Evolutionary conservation across 2,329 filamentous ascomycete genomes (phyloP).

Genomic region (Eurotiales sp.): DNA sequence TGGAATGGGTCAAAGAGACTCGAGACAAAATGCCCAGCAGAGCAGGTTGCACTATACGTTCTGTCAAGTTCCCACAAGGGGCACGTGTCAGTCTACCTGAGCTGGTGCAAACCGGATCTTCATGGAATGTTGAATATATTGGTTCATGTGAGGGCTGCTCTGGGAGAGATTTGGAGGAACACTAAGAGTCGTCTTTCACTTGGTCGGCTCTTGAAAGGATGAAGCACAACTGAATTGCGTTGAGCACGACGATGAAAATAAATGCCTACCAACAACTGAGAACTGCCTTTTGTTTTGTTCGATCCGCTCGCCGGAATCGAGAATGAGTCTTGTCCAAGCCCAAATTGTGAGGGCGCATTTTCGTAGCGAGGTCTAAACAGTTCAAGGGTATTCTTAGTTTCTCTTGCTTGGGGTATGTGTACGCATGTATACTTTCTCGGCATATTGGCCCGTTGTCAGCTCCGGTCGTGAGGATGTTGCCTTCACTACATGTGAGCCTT

Average conservation of each 20-base stretch:
- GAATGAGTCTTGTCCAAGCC: slow-evolving; percentile 20
- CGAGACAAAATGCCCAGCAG: slow-evolving; percentile 38
- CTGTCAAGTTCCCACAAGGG: slow-evolving; percentile 35
- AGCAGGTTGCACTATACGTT: slow-evolving; percentile 43
- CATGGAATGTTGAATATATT: slow-evolving; percentile 53
- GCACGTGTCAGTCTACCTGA: slow-evolving; percentile 53
- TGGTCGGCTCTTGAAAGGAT: slow-evolving; percentile 46
- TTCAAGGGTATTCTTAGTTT: slow-evolving; percentile 38
- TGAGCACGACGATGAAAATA: slow-evolving; percentile 33
- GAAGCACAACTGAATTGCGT: slow-evolving; percentile 17
- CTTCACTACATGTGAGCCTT: slow-evolving; percentile 27
- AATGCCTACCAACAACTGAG: slow-evolving; percentile 46
- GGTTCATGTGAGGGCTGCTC: slow-evolving; percentile 26
- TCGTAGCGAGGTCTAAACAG: slow-evolving; percentile 54
- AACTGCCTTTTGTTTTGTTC: slow-evolving; percentile 20
- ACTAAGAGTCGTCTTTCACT: slow-evolving; percentile 46
- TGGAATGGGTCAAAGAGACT: slow-evolving; percentile 32
- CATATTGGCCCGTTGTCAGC: slow-evolving; percentile 36
- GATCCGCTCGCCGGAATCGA: slow-evolving; percentile 59
- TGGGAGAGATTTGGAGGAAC: slow-evolving; percentile 51
- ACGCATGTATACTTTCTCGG: slow-evolving; percentile 19
- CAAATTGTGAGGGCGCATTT: slow-evolving; percentile 26
- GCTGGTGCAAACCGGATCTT: slow-evolving; percentile 58
- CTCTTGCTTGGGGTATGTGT: slow-evolving; percentile 30
- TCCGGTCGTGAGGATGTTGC: slow-evolving; percentile 29